A percentile compares a stretch with the other conserved stretches of the same genome.
Evolutionary conservation across 495 filamentous ascomycete species (phyloP).

Genomic region (Penicillium subrubescens): DNA sequence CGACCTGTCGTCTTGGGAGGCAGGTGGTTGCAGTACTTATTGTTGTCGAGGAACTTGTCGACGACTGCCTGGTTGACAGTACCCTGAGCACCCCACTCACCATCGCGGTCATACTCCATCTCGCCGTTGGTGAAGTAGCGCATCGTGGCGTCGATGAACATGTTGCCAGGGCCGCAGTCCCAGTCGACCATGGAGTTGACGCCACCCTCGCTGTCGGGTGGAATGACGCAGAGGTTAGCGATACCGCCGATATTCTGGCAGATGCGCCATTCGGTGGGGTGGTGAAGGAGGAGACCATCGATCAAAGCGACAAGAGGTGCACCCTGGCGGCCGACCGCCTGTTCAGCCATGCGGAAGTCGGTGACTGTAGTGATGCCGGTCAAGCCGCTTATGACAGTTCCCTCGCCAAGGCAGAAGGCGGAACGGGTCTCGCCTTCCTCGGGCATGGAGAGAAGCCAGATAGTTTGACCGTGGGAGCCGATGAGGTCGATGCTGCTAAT

Average conservation of each 20-base stretch:
- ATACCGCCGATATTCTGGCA: constrained; percentile 60
- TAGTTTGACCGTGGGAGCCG: constrained; percentile 56
- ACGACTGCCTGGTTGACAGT: constrained; percentile 50
- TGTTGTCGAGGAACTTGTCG: constrained; percentile 45
- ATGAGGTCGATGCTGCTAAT: constrained; percentile 48
- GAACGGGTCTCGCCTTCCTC: constrained; percentile 41
- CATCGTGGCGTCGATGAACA: constrained; percentile 34
- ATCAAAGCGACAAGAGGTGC: constrained; percentile 42
- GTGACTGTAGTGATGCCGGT: constrained; percentile 34
- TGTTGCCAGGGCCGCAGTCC: constrained; percentile 41
- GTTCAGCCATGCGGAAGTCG: constrained; percentile 39
- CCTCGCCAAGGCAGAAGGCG: constrained; percentile 45
- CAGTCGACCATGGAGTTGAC: constrained; percentile 32
- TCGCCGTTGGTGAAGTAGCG: constrained; percentile 29
- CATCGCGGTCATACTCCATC: constrained; percentile 38
- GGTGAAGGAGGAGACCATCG: constrained; percentile 50
- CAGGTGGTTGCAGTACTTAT: constrained; percentile 46
- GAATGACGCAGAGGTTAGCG: constrained; percentile 57
- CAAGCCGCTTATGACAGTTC: constrained; percentile 34
- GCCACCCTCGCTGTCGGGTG: constrained; percentile 36
- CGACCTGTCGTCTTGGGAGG: constrained; percentile 57
- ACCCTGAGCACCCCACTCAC: constrained; percentile 46
- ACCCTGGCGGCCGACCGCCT: constrained; percentile 38
- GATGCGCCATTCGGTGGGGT: constrained; percentile 50
- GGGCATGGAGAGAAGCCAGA: constrained; percentile 55